Evolutionary conservation across 1,139 yeast species (phyloP).

Genomic region (Yamadazyma triangularis): DNA sequence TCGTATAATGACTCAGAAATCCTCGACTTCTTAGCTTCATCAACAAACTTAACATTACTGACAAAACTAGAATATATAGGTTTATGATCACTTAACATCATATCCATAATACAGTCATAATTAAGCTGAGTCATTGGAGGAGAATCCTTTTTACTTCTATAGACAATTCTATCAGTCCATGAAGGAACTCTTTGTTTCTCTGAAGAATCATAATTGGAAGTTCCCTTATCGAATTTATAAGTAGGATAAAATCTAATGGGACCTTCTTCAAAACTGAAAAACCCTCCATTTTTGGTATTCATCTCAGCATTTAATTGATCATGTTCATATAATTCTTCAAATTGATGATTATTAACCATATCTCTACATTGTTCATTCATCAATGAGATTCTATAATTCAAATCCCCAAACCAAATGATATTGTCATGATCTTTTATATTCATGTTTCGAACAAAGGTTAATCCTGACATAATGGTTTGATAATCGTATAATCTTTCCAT

Average conservation of each 20-base stretch:
- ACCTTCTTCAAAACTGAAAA: slow-evolving; percentile 81
- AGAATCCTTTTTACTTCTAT: slow-evolving; percentile 38
- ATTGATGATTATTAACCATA: slow-evolving; percentile 42
- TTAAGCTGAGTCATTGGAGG: slow-evolving; percentile 50
- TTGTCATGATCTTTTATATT: slow-evolving; percentile 78
- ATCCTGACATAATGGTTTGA: slow-evolving; percentile 71
- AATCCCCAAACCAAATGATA: slow-evolving; percentile 93
- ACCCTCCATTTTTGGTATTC: slow-evolving; percentile 64
- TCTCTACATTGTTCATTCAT: slow-evolving; percentile 72
- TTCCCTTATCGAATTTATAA: slow-evolving; percentile 89
- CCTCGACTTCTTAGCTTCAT: slow-evolving; percentile 30
- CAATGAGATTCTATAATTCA: slow-evolving; percentile 78
- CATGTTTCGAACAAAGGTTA: slow-evolving; percentile 69
- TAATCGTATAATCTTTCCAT: slow-evolving; percentile 89
- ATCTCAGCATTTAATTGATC: slow-evolving; percentile 87
- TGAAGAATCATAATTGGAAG: slow-evolving; percentile 77
- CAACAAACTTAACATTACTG: slow-evolving; percentile 61
- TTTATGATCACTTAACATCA: slow-evolving; percentile 81
- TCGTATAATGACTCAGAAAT: slow-evolving; percentile 30
- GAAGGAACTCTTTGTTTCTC: slow-evolving; percentile 93
- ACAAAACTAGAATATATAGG: slow-evolving; percentile 80
- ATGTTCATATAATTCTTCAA: slow-evolving; percentile 53
- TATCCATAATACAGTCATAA: slow-evolving; percentile 52
- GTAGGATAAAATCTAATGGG: slow-evolving; percentile 81
- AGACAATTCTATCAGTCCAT: slow-evolving; percentile 91